Evolutionary conservation across 345 rosid species (phyloP), one percentile per base, ranked within the genome.

Genomic region (Isatis tinctoria): DNA sequence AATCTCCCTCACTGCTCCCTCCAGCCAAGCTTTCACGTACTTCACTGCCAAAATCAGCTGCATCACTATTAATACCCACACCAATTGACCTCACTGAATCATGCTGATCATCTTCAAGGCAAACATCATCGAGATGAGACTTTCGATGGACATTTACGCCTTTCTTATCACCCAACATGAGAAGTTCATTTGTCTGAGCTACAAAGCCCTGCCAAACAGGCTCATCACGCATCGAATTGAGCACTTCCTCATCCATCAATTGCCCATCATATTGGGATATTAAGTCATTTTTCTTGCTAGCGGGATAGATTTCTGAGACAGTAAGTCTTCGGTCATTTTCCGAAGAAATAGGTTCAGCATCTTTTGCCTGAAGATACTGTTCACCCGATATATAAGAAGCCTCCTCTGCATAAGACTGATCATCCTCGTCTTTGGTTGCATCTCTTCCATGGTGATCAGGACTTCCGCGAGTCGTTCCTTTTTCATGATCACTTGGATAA

Each of bases 171-270:
- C 84, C 96, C 69, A 90, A 70, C 87, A 85, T 73, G 75, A 81
- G 63, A 47, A 86, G 88, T 39, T 88, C 96, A 83, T 88, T 90
- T 22, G 94, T 85, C 76, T 88, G 93, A 52, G 92, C 84, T 36
- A 90, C 97, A 87, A 96, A 90, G 17, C 98, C 99, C 82, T 88
- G 89, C 98, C 99, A 92, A 58, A 92, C 94, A 80, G 97, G 98
- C 78, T 89, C 98, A 39, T 84, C 72, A 47, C 84, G 87, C 90
- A 90, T 92, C 67, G 90, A 84, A 78, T 71, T 85, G 58, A 88
- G 83, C 78, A 90, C 92, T 74, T 90, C 88, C 67, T 83, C 97
- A 74, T 92, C 96, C 91, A 92, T 87, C 81, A 95, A 70, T 35
- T 90, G 87, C 37, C 97, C 97, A 80, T 86, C 96, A 79, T 92